These are phyloP conservation scores for Acanthamoeba royreba DNA, from an alignment of 208 protist species.

Conservation along the genomic window DNA sequence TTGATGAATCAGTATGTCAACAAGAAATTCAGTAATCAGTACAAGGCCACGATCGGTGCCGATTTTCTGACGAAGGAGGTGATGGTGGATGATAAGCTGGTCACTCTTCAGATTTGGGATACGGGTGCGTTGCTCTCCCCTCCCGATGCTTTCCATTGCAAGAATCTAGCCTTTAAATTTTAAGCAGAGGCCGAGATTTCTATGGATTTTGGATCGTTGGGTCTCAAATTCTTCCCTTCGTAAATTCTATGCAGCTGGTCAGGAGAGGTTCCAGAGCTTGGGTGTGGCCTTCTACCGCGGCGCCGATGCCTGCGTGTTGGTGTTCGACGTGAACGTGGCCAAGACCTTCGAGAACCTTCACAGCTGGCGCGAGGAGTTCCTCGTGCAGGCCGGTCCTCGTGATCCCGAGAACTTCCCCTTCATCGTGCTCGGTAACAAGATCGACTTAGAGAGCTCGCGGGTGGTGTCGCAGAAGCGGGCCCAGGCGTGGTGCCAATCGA, in stretches of 20 bases:
- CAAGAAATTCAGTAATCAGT: constrained; percentile 91
- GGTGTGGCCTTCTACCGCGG: constrained; percentile 99
- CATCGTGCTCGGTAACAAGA: constrained; percentile 99
- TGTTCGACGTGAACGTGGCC: constrained; percentile 79
- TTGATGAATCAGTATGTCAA: constrained; percentile 93
- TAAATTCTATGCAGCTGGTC: constrained; percentile 86
- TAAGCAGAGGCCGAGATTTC: neutral
- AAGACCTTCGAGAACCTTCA: constrained; percentile 87
- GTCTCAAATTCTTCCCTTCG: neutral
- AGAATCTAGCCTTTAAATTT: neutral
- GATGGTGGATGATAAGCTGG: constrained; percentile 92
- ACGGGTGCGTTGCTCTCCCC: neutral
- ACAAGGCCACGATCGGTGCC: constrained; percentile 99
- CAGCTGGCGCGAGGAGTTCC: constrained; percentile 97
- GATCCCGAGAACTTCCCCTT: constrained; percentile 94
- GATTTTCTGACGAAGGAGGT: constrained; percentile 99
- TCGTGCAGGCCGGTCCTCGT: constrained; percentile 87
- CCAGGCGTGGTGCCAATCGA: constrained; percentile 93
- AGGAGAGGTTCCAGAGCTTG: constrained; percentile 99
- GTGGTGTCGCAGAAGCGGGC: constrained; percentile 86
- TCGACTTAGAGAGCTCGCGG: constrained; percentile 92
- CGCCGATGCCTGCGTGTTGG: constrained; percentile 94
- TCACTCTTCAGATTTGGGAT: constrained; percentile 92
- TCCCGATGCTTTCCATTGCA: neutral
- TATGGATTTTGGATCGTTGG: neutral